These are phyloP conservation scores for Debaryomyces singareniensis DNA, from an alignment of 1,139 yeast genomes.

Conservation along the genomic window DNA sequence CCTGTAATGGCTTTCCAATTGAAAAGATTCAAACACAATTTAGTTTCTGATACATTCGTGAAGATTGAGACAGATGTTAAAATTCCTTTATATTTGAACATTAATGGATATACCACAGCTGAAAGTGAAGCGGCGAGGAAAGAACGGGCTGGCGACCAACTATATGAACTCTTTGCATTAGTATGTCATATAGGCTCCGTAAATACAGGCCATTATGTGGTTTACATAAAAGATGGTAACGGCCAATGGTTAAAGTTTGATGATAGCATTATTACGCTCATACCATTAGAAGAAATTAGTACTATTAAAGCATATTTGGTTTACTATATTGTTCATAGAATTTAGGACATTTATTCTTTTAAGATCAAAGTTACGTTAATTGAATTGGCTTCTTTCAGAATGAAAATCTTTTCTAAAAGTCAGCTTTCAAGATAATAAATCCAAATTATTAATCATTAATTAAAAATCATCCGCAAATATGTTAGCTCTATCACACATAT, in stretches of 20 bases:
- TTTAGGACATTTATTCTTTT: conserved; percentile 10
- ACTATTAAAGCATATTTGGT: conserved; percentile 71
- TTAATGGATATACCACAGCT: conserved; percentile 51
- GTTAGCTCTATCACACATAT: conserved; percentile 34
- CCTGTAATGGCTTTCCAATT: conserved; percentile 78
- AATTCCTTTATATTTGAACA: conserved; percentile 66
- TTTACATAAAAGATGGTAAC: conserved; percentile 62
- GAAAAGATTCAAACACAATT: conserved; percentile 78
- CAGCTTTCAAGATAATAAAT: too few species aligned
- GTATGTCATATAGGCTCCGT: conserved; percentile 89
- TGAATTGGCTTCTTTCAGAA: too few species aligned
- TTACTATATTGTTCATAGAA: conserved; percentile 61
- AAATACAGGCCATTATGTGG: conserved; percentile 90
- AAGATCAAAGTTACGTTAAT: conserved; percentile 1
- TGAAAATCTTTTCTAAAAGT: too few species aligned
- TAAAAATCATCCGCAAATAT: conserved; percentile 15
- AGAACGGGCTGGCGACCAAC: conserved; percentile 24
- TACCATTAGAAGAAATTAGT: conserved; percentile 59
- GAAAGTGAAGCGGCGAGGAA: conserved; percentile 1
- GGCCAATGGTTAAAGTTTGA: conserved; percentile 89
- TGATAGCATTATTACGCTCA: conserved; percentile 75
- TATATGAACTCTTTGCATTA: conserved; percentile 78
- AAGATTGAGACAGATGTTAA: conserved; percentile 73
- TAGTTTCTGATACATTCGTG: conserved; percentile 46
- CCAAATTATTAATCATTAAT: too few species aligned